Conservation (phyloP, 129 eudicot species). For the Lactuca sativa region DNA sequence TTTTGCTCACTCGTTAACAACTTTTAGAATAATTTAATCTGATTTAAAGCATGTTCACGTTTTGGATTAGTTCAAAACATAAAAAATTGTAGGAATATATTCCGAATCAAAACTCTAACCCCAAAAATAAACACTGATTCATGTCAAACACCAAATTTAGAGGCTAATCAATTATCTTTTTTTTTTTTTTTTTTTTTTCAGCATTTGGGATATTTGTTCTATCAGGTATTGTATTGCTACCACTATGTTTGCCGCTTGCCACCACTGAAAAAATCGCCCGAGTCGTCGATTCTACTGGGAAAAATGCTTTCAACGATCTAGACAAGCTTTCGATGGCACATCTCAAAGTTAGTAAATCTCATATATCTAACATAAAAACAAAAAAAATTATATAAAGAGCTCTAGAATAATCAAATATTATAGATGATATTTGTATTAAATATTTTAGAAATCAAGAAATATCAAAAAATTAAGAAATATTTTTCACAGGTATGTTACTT, state of each 20-base stretch:
- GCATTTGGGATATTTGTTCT: constrained; percentile 63
- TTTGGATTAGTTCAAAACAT: not conserved
- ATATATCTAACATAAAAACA: too few species aligned
- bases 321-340: constrained; percentile 89
- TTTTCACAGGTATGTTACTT: too few species aligned
- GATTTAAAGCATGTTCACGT: not conserved
- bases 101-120: not conserved
- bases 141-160: not conserved
- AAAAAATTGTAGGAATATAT: not conserved
- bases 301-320: constrained; percentile 62
- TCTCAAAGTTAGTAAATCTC: constrained; percentile 48
- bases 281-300: constrained; percentile 48
- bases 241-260: constrained; percentile 60
- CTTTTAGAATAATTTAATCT: constrained; percentile 9
- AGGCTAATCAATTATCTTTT: not conserved
- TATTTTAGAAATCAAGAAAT: too few species aligned
- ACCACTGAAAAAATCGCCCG: constrained; percentile 40
- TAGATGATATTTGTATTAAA: too few species aligned
- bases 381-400: too few species aligned
- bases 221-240: constrained; percentile 59
- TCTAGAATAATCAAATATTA: too few species aligned
- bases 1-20: constrained; percentile 1
- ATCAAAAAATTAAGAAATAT: too few species aligned
- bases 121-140: constrained; percentile 13
- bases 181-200: constrained; percentile 22